These are phyloP conservation scores for Chaetomium olivaceum DNA, from an alignment of 2,329 filamentous ascomycete genomes.

Conservation along the genomic window DNA sequence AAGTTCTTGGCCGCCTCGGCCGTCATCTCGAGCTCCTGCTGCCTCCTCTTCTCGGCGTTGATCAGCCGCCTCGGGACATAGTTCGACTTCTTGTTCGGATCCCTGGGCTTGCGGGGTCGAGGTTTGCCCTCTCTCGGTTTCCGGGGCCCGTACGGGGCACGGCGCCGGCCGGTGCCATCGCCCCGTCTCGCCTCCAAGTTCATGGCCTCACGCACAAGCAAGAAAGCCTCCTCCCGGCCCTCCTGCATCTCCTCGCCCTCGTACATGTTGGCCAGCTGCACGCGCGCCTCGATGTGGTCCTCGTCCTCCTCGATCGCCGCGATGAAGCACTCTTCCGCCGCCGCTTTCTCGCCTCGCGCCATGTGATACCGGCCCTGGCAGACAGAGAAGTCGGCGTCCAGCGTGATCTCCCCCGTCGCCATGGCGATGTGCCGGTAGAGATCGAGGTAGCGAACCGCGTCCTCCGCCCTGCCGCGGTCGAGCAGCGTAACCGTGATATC, in stretches of 20 bases:
- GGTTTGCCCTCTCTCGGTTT: conserved; percentile 32
- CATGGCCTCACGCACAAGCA: conserved; percentile 74
- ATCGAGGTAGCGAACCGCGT: conserved; percentile 59
- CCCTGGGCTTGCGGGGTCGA: conserved; percentile 30
- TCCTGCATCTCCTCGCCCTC: conserved; percentile 66
- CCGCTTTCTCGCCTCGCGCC: conserved; percentile 59
- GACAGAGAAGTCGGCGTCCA: conserved; percentile 53
- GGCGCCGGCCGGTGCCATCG: conserved; percentile 29
- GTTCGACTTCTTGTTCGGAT: conserved; percentile 34
- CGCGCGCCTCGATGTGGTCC: conserved; percentile 72
- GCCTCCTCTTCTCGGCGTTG: conserved; percentile 46
- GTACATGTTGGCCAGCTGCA: conserved; percentile 81
- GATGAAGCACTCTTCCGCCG: conserved; percentile 77
- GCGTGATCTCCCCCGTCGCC: conserved; percentile 41
- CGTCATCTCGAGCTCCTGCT: conserved; percentile 46
- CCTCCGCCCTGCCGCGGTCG: conserved; percentile 37
- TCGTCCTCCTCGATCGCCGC: conserved; percentile 71
- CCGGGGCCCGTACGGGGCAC: conserved; percentile 29
- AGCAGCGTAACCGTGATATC: conserved; percentile 59
- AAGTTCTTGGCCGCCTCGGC: conserved; percentile 40
- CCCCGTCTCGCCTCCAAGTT: conserved; percentile 54
- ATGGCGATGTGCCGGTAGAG: conserved; percentile 52
- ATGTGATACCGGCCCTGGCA: conserved; percentile 69
- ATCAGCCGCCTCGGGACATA: conserved; percentile 51
- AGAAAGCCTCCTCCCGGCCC: conserved; percentile 68